Conservation (phyloP, 345 rosid species). For the Noccaea bulbosa region DNA sequence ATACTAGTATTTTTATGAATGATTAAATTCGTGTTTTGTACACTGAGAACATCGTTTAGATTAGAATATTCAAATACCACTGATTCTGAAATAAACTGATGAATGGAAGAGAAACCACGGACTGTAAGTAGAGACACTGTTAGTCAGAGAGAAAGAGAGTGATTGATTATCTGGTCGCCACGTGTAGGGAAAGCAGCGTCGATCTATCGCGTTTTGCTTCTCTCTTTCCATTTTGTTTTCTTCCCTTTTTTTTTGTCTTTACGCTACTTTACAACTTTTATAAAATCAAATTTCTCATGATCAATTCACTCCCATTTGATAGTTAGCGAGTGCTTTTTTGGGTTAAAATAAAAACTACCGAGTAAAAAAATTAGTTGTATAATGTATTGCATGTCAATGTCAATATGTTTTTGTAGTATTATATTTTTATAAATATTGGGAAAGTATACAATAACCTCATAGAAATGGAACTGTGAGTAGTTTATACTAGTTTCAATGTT, state of each 20-base stretch:
- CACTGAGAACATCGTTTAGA: not conserved
- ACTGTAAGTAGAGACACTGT: too few species aligned
- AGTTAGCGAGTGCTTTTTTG: not conserved
- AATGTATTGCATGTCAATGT: too few species aligned
- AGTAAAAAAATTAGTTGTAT: too few species aligned
- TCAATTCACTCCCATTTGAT: not conserved
- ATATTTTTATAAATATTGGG: too few species aligned
- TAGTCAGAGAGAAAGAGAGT: not conserved
- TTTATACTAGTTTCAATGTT: too few species aligned
- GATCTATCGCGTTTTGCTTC: conserved; percentile 38
- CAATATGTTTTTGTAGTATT: too few species aligned
- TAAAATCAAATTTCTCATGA: not conserved
- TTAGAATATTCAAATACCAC: too few species aligned
- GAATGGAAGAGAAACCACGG: not conserved
- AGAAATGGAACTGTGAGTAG: too few species aligned
- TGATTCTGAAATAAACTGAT: not conserved
- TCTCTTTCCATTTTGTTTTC: conserved; percentile 9
- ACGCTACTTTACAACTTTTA: not conserved
- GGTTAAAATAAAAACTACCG: too few species aligned
- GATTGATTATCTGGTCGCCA: conserved; percentile 22
- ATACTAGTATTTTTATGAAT: too few species aligned
- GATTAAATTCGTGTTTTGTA: too few species aligned
- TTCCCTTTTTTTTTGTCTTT: conserved; percentile 29
- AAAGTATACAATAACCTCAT: too few species aligned
- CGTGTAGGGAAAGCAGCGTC: conserved; percentile 32